Percentiles rank a stretch among this genome's conserved stretches.
phyloP scores from a whole-genome alignment of 2,329 filamentous ascomycete genomes.

The Botrytis pseudocinerea region DNA sequence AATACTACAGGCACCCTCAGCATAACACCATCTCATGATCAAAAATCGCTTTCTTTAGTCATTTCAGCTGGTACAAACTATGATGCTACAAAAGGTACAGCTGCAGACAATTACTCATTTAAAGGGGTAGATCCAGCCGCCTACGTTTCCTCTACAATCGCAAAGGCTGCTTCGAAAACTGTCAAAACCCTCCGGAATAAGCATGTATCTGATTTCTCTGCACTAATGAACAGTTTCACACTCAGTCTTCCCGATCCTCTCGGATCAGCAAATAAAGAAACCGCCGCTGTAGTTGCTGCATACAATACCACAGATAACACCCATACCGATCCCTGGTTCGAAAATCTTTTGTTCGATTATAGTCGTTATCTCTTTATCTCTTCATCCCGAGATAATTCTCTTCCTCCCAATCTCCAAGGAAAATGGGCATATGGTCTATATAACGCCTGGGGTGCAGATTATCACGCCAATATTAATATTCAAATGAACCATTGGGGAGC shows the following conservation, averaged over 20 bases:
- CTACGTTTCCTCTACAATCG: constrained; percentile 42
- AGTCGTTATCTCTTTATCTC: constrained; percentile 56
- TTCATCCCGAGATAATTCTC: constrained; percentile 51
- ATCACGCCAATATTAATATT: constrained; percentile 59
- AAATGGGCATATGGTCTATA: constrained; percentile 52
- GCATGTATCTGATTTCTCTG: constrained; percentile 47
- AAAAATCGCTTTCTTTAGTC: constrained; percentile 44
- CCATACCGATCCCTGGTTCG: constrained; percentile 55
- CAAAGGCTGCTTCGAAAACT: constrained; percentile 41
- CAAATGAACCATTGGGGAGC: constrained; percentile 63
- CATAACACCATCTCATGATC: constrained; percentile 34
- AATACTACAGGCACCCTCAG: constrained; percentile 37
- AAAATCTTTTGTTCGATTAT: constrained; percentile 55
- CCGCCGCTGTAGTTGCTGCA: constrained; percentile 41
- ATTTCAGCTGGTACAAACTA: constrained; percentile 52
- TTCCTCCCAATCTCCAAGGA: constrained; percentile 59
- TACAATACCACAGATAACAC: constrained; percentile 41
- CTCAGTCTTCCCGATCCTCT: constrained; percentile 49
- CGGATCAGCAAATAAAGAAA: constrained; percentile 45
- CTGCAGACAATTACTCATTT: constrained; percentile 49
- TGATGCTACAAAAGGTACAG: constrained; percentile 51
- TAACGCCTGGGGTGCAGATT: constrained; percentile 55
- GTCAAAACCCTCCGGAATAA: constrained; percentile 39
- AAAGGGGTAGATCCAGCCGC: constrained; percentile 48
- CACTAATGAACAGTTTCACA: constrained; percentile 45